Percentiles rank a stretch among this genome's conserved stretches.
phyloP scores from a whole-genome alignment of 495 filamentous ascomycete genomes.

The Annulohypoxylon stygium region DNA sequence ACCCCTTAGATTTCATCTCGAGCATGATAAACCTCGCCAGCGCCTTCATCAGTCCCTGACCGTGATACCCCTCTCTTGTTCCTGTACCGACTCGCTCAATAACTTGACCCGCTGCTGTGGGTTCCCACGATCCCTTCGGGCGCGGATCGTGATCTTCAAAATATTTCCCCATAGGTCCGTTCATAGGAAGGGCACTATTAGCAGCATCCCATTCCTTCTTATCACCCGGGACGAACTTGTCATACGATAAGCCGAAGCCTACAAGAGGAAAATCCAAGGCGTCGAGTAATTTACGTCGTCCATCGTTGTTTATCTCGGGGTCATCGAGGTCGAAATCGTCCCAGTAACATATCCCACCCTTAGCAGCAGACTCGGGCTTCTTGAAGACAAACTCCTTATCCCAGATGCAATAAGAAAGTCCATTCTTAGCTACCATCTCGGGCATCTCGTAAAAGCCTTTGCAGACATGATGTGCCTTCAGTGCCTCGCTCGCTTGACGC shows the following conservation, averaged over 20 bases:
- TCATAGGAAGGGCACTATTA: conserved; percentile 25
- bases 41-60: conserved; percentile 35
- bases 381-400: conserved; percentile 62
- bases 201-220: conserved; percentile 33
- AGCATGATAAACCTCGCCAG: conserved; percentile 43
- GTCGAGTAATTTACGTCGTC: conserved; percentile 29
- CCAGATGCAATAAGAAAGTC: conserved; percentile 60
- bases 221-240: conserved; percentile 35
- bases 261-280: conserved; percentile 46
- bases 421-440: conserved; percentile 49
- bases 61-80: conserved; percentile 28
- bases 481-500: conserved; percentile 25
- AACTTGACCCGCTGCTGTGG: conserved; percentile 40
- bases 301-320: conserved; percentile 32
- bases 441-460: conserved; percentile 41
- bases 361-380: conserved; percentile 53
- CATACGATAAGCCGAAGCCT: conserved; percentile 38
- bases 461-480: conserved; percentile 28
- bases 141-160: conserved; percentile 37
- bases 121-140: conserved; percentile 36
- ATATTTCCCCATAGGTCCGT: conserved; percentile 25
- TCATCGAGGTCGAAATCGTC: conserved; percentile 48
- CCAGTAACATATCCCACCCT: conserved; percentile 60
- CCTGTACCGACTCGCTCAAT: conserved; percentile 38
- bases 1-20: conserved; percentile 44